phyloP scores from a whole-genome alignment of 2,329 filamentous ascomycete species.

The Remersonia thermophila region DNA sequence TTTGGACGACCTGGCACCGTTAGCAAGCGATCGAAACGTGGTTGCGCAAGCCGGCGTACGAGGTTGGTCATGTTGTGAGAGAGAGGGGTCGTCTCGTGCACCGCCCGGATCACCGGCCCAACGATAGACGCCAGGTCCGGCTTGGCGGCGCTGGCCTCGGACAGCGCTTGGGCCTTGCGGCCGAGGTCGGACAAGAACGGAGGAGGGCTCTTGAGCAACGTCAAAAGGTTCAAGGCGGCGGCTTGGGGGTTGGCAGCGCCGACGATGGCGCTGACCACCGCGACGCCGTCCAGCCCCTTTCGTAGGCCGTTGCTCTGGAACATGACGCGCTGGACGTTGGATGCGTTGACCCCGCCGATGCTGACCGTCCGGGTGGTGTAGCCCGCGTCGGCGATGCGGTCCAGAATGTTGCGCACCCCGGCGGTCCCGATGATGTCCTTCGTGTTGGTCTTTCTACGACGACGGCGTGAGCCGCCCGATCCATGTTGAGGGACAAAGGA shows the following conservation, averaged over 20 bases:
- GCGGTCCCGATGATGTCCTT: constrained; percentile 67
- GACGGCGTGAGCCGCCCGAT: too few relatives aligned
- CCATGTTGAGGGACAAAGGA: neutral
- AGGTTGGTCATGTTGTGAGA: constrained; percentile 97
- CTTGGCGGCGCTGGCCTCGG: too few relatives aligned
- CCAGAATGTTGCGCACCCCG: constrained; percentile 56
- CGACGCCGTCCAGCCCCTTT: constrained; percentile 65
- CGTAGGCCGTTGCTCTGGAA: constrained; percentile 47
- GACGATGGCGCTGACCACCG: constrained; percentile 82
- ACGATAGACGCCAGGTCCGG: too few relatives aligned
- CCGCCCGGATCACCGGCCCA: constrained; percentile 38
- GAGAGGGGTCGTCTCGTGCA: constrained; percentile 55
- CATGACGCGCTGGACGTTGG: constrained; percentile 62
- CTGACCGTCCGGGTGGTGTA: constrained; percentile 53
- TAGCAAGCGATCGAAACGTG: neutral
- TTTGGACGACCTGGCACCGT: constrained; percentile 59
- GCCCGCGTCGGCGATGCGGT: constrained; percentile 40
- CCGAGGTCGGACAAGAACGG: constrained; percentile 18
- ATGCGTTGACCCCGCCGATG: constrained; percentile 76
- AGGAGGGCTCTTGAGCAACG: constrained; percentile 37
- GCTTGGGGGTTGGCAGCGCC: constrained; percentile 53
- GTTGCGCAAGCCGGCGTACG: constrained; percentile 24
- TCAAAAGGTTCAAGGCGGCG: constrained; percentile 47
- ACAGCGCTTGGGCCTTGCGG: too few relatives aligned
- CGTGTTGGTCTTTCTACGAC: constrained; percentile 64